Base-by-base conservation (phyloP, 495 filamentous ascomycete species). In the Talaromyces stipitatus region DNA sequence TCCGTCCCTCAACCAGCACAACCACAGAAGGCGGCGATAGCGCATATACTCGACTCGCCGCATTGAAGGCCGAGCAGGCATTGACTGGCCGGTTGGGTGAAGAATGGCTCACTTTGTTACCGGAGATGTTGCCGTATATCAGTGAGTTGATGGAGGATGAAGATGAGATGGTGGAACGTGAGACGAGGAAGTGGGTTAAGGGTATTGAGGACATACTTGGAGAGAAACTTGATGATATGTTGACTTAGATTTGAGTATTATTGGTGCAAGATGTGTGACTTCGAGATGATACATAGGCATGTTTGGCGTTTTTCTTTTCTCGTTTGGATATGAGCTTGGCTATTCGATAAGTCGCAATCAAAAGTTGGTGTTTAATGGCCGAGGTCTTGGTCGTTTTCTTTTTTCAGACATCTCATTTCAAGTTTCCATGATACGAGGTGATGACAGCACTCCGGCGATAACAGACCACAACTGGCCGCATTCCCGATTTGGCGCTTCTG, bases 61-160 rank as follows among this genome's bases (percentile, higher is more conserved):
- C 88, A 2, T 80, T 97, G 16, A 84, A 85, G 67, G 84, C 86
- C 47, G 81, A 97, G 74, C 85, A 85, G 59, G 82, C 78, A 2
- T 77, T 98, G 50, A 92, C 91, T 20, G 80, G 84, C 53, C 76
- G 82, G 54, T 70, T 97, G 22, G 91, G 90, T 22, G 90, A 97
- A 62, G 94, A 97, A 61, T 97, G 95, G 95, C 70, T 97, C 58
- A 79, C 82, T 2, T 76, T 92, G 68, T 70, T 97, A 67, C 89
- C 92, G 0, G 92, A 98, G 79, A 96, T 96, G 85, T 73, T 97
- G 61, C 94, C 94, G 29, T 88, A 89, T 55, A 94, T 98, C 51
- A 92, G 87, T 59, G 94, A 98, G 71, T 64, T 95, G 60, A 87
- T 94, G 76, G 95, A 98, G 69, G 94, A 98, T 69, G 94, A 96